Conservation (phyloP, 73 alveolate species). For the Blepharisma japonicum region DNA sequence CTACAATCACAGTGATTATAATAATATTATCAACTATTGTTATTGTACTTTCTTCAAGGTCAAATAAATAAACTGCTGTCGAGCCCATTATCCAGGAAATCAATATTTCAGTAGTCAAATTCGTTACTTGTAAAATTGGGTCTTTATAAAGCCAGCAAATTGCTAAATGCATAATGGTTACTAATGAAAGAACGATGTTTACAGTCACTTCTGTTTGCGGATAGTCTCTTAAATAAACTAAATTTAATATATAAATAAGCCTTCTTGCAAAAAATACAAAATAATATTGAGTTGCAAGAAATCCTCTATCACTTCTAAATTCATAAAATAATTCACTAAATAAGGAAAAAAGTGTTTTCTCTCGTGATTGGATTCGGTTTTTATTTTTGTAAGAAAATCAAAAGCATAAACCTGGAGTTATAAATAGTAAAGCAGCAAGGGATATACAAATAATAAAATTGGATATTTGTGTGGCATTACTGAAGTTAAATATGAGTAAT, state of each 20-base stretch:
- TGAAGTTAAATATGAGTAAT: neutral
- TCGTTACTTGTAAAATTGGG: neutral
- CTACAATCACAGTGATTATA: neutral
- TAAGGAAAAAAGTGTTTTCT: neutral
- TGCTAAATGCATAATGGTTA: neutral
- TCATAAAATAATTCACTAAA: neutral
- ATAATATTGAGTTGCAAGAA: neutral
- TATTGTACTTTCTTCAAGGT: too few species aligned
- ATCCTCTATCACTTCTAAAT: slow-evolving; percentile 1
- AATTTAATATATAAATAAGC: neutral
- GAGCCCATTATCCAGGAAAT: neutral
- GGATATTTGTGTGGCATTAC: neutral
- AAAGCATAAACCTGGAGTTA: neutral
- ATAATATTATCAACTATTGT: neutral
- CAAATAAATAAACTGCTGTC: neutral
- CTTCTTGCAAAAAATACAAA: neutral
- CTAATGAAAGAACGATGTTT: neutral
- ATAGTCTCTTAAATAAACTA: slow-evolving; percentile 3
- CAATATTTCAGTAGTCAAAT: neutral
- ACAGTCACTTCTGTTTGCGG: neutral
- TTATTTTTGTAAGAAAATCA: neutral
- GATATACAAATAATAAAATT: neutral
- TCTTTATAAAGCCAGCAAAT: neutral
- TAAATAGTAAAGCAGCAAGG: neutral
- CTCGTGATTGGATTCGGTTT: neutral